A percentile compares a stretch with the other conserved stretches of the same genome.
phyloP scores from a whole-genome alignment of 2,329 filamentous ascomycete genomes.

The Aurifilum marmelostoma region DNA sequence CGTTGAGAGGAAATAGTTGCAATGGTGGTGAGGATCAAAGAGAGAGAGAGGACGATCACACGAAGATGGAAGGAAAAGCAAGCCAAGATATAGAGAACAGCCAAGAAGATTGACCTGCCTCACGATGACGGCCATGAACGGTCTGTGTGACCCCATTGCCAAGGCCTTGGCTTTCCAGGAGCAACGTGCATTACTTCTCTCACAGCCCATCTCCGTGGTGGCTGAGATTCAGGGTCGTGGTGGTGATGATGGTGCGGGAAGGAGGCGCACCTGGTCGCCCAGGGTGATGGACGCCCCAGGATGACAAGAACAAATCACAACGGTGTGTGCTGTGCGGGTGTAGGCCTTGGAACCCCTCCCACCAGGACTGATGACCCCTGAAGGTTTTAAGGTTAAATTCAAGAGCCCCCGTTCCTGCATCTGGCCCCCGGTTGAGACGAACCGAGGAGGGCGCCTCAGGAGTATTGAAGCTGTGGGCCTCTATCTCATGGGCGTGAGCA shows the following conservation, averaged over 20 bases:
- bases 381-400: slow-evolving; percentile 16
- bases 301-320: slow-evolving; percentile 19
- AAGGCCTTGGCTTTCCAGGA: slow-evolving; percentile 21
- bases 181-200: not conserved
- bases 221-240: slow-evolving; percentile 11
- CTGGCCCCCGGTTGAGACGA: slow-evolving; percentile 7
- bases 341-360: slow-evolving; percentile 8
- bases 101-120: slow-evolving; percentile 20
- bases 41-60: slow-evolving; percentile 8
- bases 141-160: slow-evolving; percentile 23
- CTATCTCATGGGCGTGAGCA: not conserved
- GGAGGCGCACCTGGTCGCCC: slow-evolving; percentile 21
- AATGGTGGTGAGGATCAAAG: slow-evolving; percentile 13
- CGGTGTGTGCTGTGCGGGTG: not conserved
- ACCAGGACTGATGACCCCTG: slow-evolving; percentile 17
- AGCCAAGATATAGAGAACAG: slow-evolving; percentile 18
- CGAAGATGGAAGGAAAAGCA: slow-evolving; percentile 11
- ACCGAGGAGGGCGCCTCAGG: not conserved
- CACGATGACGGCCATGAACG: slow-evolving; percentile 16
- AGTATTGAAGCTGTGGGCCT: not conserved
- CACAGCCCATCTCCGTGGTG: slow-evolving; percentile 5
- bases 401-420: not conserved
- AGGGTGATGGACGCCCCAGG: slow-evolving; percentile 16
- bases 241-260: slow-evolving; percentile 19
- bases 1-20: slow-evolving; percentile 8